Conservation (phyloP, 208 protist genomes). For the Sergeia podlipaevii region DNA sequence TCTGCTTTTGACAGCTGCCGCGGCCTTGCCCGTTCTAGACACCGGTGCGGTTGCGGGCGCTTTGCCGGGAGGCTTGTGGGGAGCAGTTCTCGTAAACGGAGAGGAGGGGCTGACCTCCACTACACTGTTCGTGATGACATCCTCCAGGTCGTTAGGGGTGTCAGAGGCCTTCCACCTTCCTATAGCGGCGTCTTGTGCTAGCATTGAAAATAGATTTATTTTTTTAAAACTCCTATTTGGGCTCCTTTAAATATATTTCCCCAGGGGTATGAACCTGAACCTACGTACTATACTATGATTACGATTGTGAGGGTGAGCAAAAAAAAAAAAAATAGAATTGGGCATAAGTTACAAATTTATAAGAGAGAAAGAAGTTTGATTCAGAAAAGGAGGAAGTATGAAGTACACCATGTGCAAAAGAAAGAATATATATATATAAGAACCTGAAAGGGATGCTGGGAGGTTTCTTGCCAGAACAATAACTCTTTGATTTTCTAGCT, state of each 20-base stretch:
- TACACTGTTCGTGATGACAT: neutral
- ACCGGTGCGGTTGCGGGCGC: conserved; percentile 1
- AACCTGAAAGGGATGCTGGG: too few species aligned
- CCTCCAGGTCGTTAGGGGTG: conserved; percentile 6
- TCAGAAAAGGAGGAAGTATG: neutral
- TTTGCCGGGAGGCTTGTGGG: too few species aligned
- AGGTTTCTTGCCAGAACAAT: too few species aligned
- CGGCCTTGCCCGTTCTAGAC: neutral
- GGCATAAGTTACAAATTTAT: too few species aligned
- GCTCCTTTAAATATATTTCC: too few species aligned
- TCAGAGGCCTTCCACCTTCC: conserved; percentile 4
- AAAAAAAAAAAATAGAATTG: conserved; percentile 10
- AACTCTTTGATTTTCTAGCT: too few species aligned
- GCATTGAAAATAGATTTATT: too few species aligned
- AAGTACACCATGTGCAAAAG: too few species aligned
- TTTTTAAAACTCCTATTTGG: too few species aligned
- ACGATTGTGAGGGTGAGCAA: neutral
- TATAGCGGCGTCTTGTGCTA: neutral
- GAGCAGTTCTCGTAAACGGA: too few species aligned
- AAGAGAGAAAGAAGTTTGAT: conserved; percentile 2
- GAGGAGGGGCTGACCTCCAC: neutral
- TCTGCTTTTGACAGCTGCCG: neutral
- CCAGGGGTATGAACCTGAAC: neutral
- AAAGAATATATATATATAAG: too few species aligned
- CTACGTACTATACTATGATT: neutral